Evolutionary conservation across 148 eudicot genomes (phyloP), one percentile per base, ranked within the genome.

Genomic region (Rhododendron kiyosumense): DNA sequence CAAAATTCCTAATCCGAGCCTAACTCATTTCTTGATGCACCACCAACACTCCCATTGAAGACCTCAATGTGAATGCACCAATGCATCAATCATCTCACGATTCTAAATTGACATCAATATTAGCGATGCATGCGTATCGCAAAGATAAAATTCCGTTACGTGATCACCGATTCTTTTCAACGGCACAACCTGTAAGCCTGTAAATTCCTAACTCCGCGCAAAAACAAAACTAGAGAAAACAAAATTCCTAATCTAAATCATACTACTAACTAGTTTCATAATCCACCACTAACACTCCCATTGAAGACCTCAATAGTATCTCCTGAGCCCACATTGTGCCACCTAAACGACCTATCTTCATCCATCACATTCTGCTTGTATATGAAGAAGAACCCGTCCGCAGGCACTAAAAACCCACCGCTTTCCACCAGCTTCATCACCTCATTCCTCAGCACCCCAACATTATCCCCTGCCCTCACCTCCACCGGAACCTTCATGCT

Each of bases 291-390:
- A 30, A 96, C 93, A 51, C 94, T 90, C 5, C 97, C 96, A 65
- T 88, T 91, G 82, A 96, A 93, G 76, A 94, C 91, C 90, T 92
- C 97, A 75, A 94, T 89, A 2, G 82, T 87, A 52, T 94, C 98
- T 9, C 93, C 96, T 5, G 87, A 89, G 0, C 88, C 82, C 59
- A 94, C 89, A 46, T 89, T 88, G 14, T 94, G 94, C 95, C 98
- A 93, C 24, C 90, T 81, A 46, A 96, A 94, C 1, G 95, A 86
- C 79, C 92, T 85, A 63, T 88, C 90, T 54, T 96, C 98, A 51
- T 96, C 98, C 97, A 96, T 91, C 83, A 96, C 96, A 80, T 86
- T 93, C 88, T 94, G 96, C 48, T 93, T 93, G 83, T 89, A 90
- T 75, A 93, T 96, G 86, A 93, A 96, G 81, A 95, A 95, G 69